phyloP scores from a whole-genome alignment of 2,329 filamentous ascomycete species.

The Talaromyces sp. region DNA sequence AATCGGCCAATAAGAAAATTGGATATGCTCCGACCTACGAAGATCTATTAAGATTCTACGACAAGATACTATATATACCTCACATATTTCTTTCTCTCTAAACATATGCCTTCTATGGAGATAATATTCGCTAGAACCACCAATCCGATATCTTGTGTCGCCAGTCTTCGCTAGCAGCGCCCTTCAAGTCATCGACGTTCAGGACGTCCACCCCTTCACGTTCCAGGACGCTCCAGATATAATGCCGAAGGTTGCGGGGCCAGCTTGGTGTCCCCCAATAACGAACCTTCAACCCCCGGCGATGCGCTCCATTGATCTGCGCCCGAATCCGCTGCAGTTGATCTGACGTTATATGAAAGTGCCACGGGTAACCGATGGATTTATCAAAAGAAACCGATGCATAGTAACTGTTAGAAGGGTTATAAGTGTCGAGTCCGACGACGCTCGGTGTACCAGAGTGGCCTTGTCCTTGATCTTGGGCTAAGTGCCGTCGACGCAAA shows the following conservation, averaged over 20 bases:
- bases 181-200: constrained; percentile 55
- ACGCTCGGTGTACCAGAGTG: constrained; percentile 34
- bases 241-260: constrained; percentile 51
- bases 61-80: not conserved
- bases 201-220: constrained; percentile 53
- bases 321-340: constrained; percentile 47
- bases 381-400: constrained; percentile 51
- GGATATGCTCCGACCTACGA: not conserved
- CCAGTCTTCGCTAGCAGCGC: constrained; percentile 48
- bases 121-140: constrained; percentile 20
- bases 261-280: constrained; percentile 56
- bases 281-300: constrained; percentile 49
- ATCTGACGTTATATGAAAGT: constrained; percentile 40
- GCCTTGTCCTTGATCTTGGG: constrained; percentile 41
- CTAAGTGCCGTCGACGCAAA: not conserved
- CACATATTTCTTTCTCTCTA: not conserved
- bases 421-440: constrained; percentile 40
- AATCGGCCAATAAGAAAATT: not conserved
- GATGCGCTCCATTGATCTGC: constrained; percentile 51
- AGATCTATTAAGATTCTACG: not conserved
- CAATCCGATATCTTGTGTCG: constrained; percentile 28
- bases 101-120: not conserved
- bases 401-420: constrained; percentile 53
- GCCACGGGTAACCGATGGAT: constrained; percentile 48
- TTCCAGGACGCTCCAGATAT: constrained; percentile 51